Percentiles rank a stretch among this genome's conserved stretches.
Conservation (phyloP, 179 eudicot species). For the Vitellaria paradoxa region DNA sequence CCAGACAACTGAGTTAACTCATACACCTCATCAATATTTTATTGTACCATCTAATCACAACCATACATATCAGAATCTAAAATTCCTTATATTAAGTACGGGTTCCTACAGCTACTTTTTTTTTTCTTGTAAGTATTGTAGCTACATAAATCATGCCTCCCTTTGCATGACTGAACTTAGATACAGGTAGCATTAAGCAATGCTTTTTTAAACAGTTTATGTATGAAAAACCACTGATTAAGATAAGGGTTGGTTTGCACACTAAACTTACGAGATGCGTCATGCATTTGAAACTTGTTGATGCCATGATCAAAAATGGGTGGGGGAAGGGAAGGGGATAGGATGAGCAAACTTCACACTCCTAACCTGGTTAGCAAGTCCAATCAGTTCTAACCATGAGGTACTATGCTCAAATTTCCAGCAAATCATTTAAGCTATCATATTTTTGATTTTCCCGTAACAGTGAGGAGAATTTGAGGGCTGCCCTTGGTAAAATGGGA, state of each 20-base stretch:
- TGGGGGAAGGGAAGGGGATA: too few relatives aligned
- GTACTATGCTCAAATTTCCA: background rate
- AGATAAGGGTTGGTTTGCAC: background rate
- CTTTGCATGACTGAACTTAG: background rate
- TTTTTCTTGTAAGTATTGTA: too few relatives aligned
- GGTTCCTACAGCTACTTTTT: too few relatives aligned
- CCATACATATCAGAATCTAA: too few relatives aligned
- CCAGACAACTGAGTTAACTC: too few relatives aligned
- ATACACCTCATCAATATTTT: too few relatives aligned
- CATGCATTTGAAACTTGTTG: background rate
- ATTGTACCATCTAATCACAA: too few relatives aligned
- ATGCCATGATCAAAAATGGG: background rate
- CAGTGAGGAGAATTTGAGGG: conserved; percentile 92
- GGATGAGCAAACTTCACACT: too few relatives aligned
- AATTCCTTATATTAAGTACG: too few relatives aligned
- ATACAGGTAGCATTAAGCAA: background rate
- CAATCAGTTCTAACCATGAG: too few relatives aligned
- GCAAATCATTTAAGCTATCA: background rate
- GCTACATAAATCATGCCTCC: background rate
- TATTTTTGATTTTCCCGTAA: conserved; percentile 3
- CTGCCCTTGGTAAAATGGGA: conserved; percentile 84
- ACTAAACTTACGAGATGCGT: background rate
- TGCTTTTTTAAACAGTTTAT: background rate
- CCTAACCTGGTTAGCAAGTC: too few relatives aligned
- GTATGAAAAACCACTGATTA: background rate